Base-by-base conservation (phyloP, 345 rosid genomes). In the Zanthoxylum bungeanum region DNA sequence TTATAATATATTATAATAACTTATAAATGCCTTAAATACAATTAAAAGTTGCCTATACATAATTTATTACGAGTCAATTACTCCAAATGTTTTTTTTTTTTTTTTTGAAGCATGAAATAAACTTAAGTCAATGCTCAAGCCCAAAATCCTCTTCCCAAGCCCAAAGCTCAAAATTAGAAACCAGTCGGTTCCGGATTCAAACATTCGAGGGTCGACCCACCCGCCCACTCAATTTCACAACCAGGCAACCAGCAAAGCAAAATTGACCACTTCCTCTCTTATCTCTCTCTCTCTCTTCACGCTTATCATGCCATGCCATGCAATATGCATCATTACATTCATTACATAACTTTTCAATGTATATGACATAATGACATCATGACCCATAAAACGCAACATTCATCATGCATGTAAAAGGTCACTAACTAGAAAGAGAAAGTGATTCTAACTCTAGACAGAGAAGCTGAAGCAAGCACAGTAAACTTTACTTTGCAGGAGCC, bases 271-370 rank as follows among this genome's bases (percentile, higher is more conserved):
- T 66, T 33, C 22, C 25, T 55, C 6, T 4, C 44, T 34, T 14
- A 4, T 28, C 46, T 16, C 52, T 56, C 37, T 69, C 61, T 51
- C 71, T 52, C 51, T 68, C 64, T 42, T 30, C 64, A 57, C 64
- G 64, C 40, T 19, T n/a, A 14, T 7, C 44, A 57, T 39, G 62
- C 72, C 40, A 1, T 4, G 10, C 51, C 11, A 16, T 39, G 6
- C 31, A 7, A 30, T 47, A 30, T 47, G 42, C 57, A 66, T 49
- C 28, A 42, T 17, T 14, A 3, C 33, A 62, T 62, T 37, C 40
- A 33, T 1, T 1, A 0, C 68, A 64, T 42, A 11, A 4, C 7
- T 2, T 34, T 14, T 16, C 19, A n/a, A 50, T 10, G 6, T n/a
- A n/a, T n/a, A n/a, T n/a, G n/a, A n/a, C n/a, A n/a, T n/a, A n/a